These are phyloP conservation scores for Eucalyptus tenuipes DNA, from an alignment of 345 rosid genomes.

Conservation along the genomic window DNA sequence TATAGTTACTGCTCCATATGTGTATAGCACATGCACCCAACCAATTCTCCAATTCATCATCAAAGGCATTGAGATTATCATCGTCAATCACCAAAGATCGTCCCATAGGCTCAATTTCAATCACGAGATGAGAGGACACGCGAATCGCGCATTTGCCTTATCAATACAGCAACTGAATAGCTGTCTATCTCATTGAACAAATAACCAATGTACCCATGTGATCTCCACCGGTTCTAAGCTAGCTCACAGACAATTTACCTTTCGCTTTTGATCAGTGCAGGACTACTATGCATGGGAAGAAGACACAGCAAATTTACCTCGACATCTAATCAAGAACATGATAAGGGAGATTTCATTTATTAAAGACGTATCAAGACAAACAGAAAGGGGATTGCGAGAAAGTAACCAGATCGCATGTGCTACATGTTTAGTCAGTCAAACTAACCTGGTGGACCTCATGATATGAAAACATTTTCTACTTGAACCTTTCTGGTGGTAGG, in stretches of 20 bases:
- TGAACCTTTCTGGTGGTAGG: not conserved
- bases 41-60: not conserved
- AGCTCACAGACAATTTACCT: not conserved
- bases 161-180: not conserved
- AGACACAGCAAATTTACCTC: not conserved
- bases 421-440: conserved; percentile 6
- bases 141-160: not conserved
- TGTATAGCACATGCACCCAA: not conserved
- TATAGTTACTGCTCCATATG: not conserved
- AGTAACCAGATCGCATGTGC: not conserved
- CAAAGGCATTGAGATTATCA: not conserved
- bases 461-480: not conserved
- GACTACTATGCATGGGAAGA: not conserved
- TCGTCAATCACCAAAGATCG: not conserved
- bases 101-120: not conserved
- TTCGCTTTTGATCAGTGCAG: not conserved
- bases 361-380: not conserved
- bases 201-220: not conserved
- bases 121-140: not conserved
- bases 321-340: not conserved
- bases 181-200: not conserved
- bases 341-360: not conserved
- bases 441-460: not conserved
- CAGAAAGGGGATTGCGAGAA: not conserved
- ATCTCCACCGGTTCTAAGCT: not conserved